Conservation (phyloP, 768 basidiomycete species). For the Fistulinella prunicolor region DNA sequence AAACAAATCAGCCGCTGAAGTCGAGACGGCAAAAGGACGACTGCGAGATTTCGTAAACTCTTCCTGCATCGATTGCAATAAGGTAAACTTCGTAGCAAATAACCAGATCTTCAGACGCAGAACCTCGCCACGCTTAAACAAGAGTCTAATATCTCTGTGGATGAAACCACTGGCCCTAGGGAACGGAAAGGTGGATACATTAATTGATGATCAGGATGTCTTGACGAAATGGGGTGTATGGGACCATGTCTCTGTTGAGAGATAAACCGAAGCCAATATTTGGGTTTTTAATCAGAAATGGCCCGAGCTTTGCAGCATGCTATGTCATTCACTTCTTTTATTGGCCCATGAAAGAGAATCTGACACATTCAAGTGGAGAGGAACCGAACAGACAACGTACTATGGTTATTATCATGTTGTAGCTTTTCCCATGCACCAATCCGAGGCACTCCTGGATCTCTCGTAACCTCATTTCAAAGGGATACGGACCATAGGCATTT, state of each 20-base stretch:
- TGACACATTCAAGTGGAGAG: too few species aligned
- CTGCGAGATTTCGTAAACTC: constrained; percentile 17
- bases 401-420: too few species aligned
- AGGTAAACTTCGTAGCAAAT: constrained; percentile 6
- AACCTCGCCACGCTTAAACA: constrained; percentile 2
- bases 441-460: too few species aligned
- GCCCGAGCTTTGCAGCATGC: too few species aligned
- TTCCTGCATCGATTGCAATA: constrained; percentile 25
- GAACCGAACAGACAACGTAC: too few species aligned
- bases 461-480: not conserved
- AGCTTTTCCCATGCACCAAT: too few species aligned
- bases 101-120: constrained; percentile 13
- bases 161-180: not conserved
- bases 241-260: constrained; percentile 11
- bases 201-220: constrained; percentile 5
- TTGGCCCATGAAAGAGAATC: too few species aligned
- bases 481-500: constrained; percentile 14
- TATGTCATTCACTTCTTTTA: too few species aligned
- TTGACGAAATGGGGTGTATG: constrained; percentile 24
- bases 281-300: too few species aligned
- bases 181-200: not conserved
- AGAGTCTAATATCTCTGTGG: constrained; percentile 2
- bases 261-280: too few species aligned
- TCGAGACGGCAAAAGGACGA: constrained; percentile 1
- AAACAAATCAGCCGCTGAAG: not conserved